Percentiles rank a stretch among this genome's conserved stretches.
phyloP scores from a whole-genome alignment of 2,329 filamentous ascomycete species.

The Botrytis galanthina region DNA sequence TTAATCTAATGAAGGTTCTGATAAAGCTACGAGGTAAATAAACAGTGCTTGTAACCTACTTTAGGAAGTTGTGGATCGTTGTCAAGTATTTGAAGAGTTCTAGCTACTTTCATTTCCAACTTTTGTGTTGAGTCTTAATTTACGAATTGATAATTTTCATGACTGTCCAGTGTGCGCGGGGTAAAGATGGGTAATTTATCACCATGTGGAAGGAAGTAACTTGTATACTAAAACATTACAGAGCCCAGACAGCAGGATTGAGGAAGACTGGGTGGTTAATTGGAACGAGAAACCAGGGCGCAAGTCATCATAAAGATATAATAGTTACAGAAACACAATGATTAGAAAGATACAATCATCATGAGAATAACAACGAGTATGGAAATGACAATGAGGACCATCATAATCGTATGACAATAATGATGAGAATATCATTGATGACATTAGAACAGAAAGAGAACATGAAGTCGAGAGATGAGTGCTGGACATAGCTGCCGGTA shows the following conservation, averaged over 20 bases:
- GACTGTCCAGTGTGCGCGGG: no score
- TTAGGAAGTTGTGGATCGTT: not conserved
- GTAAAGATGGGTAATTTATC: no score
- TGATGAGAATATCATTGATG: not conserved
- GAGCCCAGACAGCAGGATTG: no score
- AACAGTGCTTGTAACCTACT: not conserved
- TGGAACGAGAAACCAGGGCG: no score
- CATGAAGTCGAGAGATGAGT: not conserved
- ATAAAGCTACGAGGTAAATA: not conserved
- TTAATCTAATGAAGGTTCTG: not conserved
- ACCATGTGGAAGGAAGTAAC: no score
- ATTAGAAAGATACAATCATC: no score
- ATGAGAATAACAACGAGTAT: no score
- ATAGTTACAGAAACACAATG: no score
- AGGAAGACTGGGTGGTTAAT: no score
- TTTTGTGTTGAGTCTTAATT: not conserved
- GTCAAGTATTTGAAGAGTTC: rapidly evolving
- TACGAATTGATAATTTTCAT: not conserved
- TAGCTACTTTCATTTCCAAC: not conserved
- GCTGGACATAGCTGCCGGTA: not conserved
- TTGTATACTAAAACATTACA: no score
- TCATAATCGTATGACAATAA: not conserved
- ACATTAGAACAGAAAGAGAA: not conserved
- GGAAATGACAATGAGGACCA: no score
- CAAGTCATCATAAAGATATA: no score